Percentiles rank a stretch among this genome's conserved stretches.
phyloP scores from a whole-genome alignment of 345 rosid species.

The Linum trigynum region DNA sequence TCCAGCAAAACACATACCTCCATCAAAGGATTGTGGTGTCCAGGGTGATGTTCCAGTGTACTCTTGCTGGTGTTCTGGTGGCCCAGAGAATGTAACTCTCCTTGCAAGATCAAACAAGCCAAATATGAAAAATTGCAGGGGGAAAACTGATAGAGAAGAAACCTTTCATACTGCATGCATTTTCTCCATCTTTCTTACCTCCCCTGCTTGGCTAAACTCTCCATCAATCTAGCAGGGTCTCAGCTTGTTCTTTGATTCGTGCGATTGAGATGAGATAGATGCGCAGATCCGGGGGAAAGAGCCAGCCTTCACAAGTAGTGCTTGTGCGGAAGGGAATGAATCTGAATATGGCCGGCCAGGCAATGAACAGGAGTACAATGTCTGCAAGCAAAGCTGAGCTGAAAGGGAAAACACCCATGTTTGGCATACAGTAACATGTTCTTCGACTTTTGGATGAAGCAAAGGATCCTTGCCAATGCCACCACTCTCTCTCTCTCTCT shows the following conservation, averaged over 20 bases:
- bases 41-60: background rate
- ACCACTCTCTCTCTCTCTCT: background rate
- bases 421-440: background rate
- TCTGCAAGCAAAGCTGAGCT: background rate
- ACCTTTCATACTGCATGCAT: background rate
- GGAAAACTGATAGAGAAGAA: background rate
- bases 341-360: background rate
- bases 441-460: background rate
- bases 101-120: conserved; percentile 7
- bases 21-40: conserved; percentile 3
- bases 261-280: background rate
- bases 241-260: background rate
- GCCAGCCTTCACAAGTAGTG: background rate
- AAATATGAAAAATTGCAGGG: background rate
- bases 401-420: background rate
- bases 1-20: background rate
- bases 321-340: background rate
- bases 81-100: conserved; percentile 23
- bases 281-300: background rate
- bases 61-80: conserved; percentile 4
- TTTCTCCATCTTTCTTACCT: conserved; percentile 14
- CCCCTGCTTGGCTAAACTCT: conserved; percentile 17
- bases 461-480: background rate
- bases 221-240: conserved; percentile 10
- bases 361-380: background rate